Evolutionary conservation across 192 early-diverging fungal genomes (phyloP).

Genomic region (Linnemannia hyalina): DNA sequence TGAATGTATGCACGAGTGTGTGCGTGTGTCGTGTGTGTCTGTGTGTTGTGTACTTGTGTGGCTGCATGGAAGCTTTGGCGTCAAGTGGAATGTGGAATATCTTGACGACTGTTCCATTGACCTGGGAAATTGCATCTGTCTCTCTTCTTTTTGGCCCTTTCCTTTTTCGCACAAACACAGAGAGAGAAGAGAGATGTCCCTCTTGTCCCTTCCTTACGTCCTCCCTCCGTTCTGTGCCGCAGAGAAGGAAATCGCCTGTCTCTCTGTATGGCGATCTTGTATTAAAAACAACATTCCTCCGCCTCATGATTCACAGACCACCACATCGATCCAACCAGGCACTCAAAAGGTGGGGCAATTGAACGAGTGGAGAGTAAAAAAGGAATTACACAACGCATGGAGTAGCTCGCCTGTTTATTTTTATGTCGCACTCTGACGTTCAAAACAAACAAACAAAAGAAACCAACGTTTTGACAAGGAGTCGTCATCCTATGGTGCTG

Average conservation of each 20-base stretch:
- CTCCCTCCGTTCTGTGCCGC: not conserved
- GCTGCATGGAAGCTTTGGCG: conserved; percentile 13
- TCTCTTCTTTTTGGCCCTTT: not conserved
- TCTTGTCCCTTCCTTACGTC: not conserved
- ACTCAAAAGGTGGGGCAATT: not conserved
- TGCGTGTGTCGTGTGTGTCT: not conserved
- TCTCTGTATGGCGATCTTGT: not conserved
- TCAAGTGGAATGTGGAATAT: conserved; percentile 55
- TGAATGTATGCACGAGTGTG: too few species aligned
- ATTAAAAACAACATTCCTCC: not conserved
- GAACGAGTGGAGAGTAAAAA: not conserved
- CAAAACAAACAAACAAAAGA: conserved; percentile 1
- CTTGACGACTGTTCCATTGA: conserved; percentile 3
- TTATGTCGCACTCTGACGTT: not conserved
- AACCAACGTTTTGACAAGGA: not conserved
- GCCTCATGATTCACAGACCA: not conserved
- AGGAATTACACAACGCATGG: not conserved
- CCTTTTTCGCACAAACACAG: not conserved
- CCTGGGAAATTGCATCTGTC: not conserved
- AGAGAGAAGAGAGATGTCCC: not conserved
- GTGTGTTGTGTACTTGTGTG: not conserved
- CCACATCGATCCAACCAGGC: not conserved
- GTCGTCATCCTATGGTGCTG: not conserved
- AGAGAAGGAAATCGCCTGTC: not conserved
- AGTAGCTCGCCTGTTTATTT: not conserved